A percentile compares a stretch with the other conserved stretches of the same genome.
Evolutionary conservation across 805 yeast genomes (phyloP).

Genomic region (Brettanomyces sp.): DNA sequence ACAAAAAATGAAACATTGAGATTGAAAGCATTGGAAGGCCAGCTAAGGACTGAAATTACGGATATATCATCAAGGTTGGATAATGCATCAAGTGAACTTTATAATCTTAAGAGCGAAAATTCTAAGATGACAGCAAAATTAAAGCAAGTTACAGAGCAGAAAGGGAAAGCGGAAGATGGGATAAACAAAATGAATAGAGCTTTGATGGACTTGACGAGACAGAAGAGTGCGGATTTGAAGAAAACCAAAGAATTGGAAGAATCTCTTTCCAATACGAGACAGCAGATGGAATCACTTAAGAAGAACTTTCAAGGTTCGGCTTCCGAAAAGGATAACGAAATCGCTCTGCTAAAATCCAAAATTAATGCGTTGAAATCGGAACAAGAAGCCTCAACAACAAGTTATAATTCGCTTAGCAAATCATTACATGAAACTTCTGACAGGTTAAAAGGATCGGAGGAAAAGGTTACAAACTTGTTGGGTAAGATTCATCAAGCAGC

Average conservation of each 20-base stretch:
- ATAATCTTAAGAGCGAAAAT: constrained; percentile 11
- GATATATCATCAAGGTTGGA: constrained; percentile 11
- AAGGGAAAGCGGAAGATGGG: constrained; percentile 62
- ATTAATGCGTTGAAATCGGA: constrained; percentile 11
- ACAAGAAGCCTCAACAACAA: constrained; percentile 13
- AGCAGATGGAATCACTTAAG: constrained; percentile 22
- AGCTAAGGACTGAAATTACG: constrained; percentile 27
- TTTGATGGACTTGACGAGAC: constrained; percentile 53
- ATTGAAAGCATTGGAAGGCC: constrained; percentile 12
- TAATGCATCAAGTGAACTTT: constrained; percentile 13
- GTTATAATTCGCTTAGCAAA: constrained; percentile 17
- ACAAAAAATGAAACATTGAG: constrained; percentile 19
- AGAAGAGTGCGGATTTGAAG: constrained; percentile 43
- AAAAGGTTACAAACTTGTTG: constrained; percentile 12
- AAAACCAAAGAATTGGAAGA: constrained; percentile 34
- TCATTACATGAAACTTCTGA: constrained; percentile 16
- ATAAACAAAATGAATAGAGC: constrained; percentile 87
- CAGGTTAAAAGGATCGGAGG: constrained; percentile 16
- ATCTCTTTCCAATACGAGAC: constrained; percentile 24
- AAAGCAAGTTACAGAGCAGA: constrained; percentile 25
- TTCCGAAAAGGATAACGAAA: constrained; percentile 14
- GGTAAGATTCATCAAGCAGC: constrained; percentile 19
- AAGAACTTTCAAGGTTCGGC: constrained; percentile 16
- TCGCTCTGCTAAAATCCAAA: constrained; percentile 14
- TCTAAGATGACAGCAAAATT: constrained; percentile 24